Conservation (phyloP, 495 filamentous ascomycete species). For the Trichoderma gamsii region DNA sequence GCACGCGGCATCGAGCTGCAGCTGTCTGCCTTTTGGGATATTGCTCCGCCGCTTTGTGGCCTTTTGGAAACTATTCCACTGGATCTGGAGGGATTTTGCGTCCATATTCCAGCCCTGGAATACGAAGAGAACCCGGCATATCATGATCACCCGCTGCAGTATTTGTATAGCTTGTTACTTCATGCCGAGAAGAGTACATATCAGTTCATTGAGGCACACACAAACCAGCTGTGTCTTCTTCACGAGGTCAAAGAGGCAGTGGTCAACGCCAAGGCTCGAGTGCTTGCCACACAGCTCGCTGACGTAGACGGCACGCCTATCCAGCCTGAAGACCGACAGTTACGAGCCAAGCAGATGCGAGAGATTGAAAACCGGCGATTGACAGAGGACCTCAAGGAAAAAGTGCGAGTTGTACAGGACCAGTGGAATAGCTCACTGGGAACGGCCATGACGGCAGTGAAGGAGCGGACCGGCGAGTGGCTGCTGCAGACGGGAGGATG, state of each 20-base stretch:
- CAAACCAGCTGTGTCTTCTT: slow-evolving; percentile 83
- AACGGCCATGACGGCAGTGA: slow-evolving; percentile 42
- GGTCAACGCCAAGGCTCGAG: slow-evolving; percentile 52
- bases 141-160: slow-evolving; percentile 72
- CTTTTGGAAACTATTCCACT: slow-evolving; percentile 68
- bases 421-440: slow-evolving; percentile 62
- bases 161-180: slow-evolving; percentile 72
- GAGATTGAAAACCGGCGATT: slow-evolving; percentile 59
- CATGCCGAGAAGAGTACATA: slow-evolving; percentile 89
- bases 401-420: slow-evolving; percentile 80
- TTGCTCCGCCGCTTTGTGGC: slow-evolving; percentile 72
- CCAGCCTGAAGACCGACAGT: slow-evolving; percentile 32
- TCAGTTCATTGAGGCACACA: slow-evolving; percentile 94
- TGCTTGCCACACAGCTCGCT: slow-evolving; percentile 52
- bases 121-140: slow-evolving; percentile 82
- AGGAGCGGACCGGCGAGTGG: slow-evolving; percentile 56
- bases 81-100: slow-evolving; percentile 41
- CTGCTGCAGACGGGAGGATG: slow-evolving; percentile 64
- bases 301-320: slow-evolving; percentile 47
- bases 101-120: slow-evolving; percentile 70
- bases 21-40: slow-evolving; percentile 93
- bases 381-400: slow-evolving; percentile 86
- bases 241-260: slow-evolving; percentile 87
- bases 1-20: slow-evolving; percentile 84
- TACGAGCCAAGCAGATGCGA: slow-evolving; percentile 51